Evolutionary conservation across 805 yeast genomes (phyloP).

Genomic region (Zygotorulaspora sp.): DNA sequence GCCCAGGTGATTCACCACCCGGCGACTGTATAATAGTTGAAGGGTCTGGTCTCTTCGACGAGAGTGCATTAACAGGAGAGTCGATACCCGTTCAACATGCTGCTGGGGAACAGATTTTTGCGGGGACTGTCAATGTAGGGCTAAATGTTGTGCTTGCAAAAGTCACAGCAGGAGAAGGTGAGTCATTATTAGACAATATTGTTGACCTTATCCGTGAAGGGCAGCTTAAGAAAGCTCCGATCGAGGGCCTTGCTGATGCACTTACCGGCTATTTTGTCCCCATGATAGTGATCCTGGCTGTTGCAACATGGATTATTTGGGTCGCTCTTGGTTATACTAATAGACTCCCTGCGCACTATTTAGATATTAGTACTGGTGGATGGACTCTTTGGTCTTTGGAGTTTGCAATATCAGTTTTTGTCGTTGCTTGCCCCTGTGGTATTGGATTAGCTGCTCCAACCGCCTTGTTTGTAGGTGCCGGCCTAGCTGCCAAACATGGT

Average conservation of each 20-base stretch:
- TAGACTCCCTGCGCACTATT: constrained; percentile 47
- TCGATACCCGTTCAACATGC: constrained; percentile 53
- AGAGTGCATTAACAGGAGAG: constrained; percentile 60
- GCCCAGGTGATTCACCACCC: constrained; percentile 58
- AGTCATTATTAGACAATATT: constrained; percentile 65
- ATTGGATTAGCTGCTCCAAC: constrained; percentile 83
- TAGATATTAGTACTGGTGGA: constrained; percentile 65
- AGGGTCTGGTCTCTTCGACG: constrained; percentile 51
- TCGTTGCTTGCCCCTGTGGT: constrained; percentile 83
- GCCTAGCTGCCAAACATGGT: constrained; percentile 72
- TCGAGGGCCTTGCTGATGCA: constrained; percentile 63
- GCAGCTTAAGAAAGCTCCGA: constrained; percentile 66
- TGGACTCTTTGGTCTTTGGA: constrained; percentile 77
- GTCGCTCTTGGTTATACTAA: constrained; percentile 52
- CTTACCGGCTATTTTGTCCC: constrained; percentile 75
- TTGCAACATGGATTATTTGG: constrained; percentile 69
- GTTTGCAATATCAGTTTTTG: constrained; percentile 75
- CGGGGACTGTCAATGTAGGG: constrained; percentile 69
- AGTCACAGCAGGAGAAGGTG: constrained; percentile 55
- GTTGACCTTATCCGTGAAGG: constrained; percentile 68
- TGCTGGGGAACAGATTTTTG: constrained; percentile 62
- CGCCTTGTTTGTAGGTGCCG: constrained; percentile 74
- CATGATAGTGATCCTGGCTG: constrained; percentile 53
- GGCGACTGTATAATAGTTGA: constrained; percentile 50
- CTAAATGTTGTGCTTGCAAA: constrained; percentile 49